Evolutionary conservation across 2,329 filamentous ascomycete genomes (phyloP).

Genomic region (Didymellaceae sp.): DNA sequence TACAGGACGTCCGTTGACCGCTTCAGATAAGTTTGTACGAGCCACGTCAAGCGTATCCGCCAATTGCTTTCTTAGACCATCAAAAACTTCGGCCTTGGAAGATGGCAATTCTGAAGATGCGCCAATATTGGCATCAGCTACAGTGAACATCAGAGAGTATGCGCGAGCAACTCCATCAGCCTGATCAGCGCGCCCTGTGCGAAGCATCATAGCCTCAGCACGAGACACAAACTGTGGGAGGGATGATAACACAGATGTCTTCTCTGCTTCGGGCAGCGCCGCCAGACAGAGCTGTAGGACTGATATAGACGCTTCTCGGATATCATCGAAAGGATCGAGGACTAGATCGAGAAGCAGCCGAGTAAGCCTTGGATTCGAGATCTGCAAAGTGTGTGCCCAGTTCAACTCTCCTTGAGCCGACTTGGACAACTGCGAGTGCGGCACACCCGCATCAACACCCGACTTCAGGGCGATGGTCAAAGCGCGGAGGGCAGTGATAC

Average conservation of each 20-base stretch:
- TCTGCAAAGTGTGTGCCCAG: conserved; percentile 58
- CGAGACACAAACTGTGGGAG: conserved; percentile 39
- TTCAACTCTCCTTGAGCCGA: conserved; percentile 56
- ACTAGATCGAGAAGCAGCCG: conserved; percentile 77
- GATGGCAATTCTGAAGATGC: conserved; percentile 21
- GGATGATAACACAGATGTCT: conserved; percentile 14
- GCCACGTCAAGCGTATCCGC: conserved; percentile 70
- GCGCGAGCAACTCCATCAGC: conserved; percentile 87
- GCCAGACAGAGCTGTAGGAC: conserved; percentile 50
- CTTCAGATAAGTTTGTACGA: conserved; percentile 68
- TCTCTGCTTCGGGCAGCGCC: conserved; percentile 26
- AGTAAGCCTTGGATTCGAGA: conserved; percentile 56
- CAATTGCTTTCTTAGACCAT: conserved; percentile 65
- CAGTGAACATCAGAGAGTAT: conserved; percentile 74
- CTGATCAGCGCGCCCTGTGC: conserved; percentile 85
- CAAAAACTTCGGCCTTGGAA: conserved; percentile 59
- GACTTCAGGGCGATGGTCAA: conserved; percentile 71
- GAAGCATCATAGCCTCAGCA: conserved; percentile 64
- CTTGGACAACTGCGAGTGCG: conserved; percentile 51
- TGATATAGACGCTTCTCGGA: conserved; percentile 64
- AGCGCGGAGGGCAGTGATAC: conserved; percentile 79
- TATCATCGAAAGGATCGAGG: conserved; percentile 91
- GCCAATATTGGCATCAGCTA: conserved; percentile 18
- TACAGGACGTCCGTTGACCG: conserved; percentile 57
- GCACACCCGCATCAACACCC: conserved; percentile 64